phyloP scores from a whole-genome alignment of 1,284 basidiomycete genomes.

The Kwoniella shivajii region DNA sequence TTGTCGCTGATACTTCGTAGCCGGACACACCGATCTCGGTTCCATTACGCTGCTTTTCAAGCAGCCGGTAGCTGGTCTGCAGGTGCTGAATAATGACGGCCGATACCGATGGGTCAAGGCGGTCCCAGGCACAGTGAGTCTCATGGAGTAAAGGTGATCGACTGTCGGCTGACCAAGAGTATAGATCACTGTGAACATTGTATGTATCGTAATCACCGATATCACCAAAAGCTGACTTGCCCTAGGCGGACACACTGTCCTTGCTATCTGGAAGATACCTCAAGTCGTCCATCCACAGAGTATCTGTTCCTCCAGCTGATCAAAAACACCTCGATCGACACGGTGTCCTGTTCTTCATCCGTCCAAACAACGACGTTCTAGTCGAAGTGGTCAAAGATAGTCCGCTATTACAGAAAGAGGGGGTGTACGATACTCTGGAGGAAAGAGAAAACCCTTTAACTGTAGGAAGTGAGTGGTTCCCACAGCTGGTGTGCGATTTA shows the following conservation, averaged over 20 bases:
- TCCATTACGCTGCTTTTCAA: conserved; percentile 51
- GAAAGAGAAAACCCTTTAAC: neutral
- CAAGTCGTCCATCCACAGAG: conserved; percentile 7
- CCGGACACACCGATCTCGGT: conserved; percentile 46
- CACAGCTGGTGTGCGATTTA: neutral
- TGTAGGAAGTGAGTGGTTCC: neutral
- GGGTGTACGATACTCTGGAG: neutral
- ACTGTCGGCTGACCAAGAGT: neutral
- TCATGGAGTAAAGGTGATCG: neutral
- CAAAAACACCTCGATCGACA: conserved; percentile 4
- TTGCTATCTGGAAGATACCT: conserved; percentile 1
- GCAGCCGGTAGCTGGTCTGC: conserved; percentile 56
- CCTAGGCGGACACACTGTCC: conserved; percentile 5
- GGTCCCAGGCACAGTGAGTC: conserved; percentile 1
- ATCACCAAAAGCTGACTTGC: neutral
- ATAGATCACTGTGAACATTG: conserved; percentile 4
- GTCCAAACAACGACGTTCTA: conserved; percentile 2
- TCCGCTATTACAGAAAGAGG: conserved; percentile 1
- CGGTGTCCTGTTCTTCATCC: conserved; percentile 3
- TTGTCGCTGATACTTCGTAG: neutral
- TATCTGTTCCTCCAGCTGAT: neutral
- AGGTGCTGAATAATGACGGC: conserved; percentile 37
- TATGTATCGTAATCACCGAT: neutral
- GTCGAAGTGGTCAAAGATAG: conserved; percentile 5
- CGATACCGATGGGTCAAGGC: neutral